Conservation (phyloP, 2,329 filamentous ascomycete species). For the Pseudocercospora macadamiae region DNA sequence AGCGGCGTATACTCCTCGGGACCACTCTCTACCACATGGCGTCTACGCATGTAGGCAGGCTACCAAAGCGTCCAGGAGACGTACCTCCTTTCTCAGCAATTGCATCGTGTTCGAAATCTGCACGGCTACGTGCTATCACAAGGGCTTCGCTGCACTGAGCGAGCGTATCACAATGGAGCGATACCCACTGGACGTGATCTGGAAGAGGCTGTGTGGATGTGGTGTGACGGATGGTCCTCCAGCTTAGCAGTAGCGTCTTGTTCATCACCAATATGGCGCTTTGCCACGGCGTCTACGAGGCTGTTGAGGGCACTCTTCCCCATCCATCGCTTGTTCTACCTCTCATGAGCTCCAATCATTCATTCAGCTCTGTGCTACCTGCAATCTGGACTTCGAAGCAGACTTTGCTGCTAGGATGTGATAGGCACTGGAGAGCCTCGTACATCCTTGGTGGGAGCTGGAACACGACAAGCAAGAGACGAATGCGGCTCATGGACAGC, state of each 20-base stretch:
- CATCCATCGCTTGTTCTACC: not conserved
- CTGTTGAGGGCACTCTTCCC: not conserved
- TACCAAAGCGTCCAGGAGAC: not conserved
- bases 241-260: not conserved
- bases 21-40: not conserved
- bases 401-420: not conserved
- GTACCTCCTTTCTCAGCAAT: not conserved
- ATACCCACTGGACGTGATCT: not conserved
- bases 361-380: not conserved
- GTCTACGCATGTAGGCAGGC: conserved; percentile 2
- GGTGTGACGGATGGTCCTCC: not conserved
- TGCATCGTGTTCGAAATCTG: not conserved
- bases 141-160: not conserved
- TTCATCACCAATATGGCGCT: not conserved
- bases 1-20: not conserved
- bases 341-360: not conserved
- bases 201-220: not conserved
- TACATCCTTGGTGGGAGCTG: not conserved
- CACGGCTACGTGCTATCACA: not conserved
- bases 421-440: not conserved
- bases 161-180: not conserved
- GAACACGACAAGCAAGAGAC: too few species aligned
- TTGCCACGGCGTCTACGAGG: not conserved
- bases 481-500: too few species aligned
- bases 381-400: not conserved